Conservation (phyloP, 768 basidiomycete species). For the Favolaschia claudopus region DNA sequence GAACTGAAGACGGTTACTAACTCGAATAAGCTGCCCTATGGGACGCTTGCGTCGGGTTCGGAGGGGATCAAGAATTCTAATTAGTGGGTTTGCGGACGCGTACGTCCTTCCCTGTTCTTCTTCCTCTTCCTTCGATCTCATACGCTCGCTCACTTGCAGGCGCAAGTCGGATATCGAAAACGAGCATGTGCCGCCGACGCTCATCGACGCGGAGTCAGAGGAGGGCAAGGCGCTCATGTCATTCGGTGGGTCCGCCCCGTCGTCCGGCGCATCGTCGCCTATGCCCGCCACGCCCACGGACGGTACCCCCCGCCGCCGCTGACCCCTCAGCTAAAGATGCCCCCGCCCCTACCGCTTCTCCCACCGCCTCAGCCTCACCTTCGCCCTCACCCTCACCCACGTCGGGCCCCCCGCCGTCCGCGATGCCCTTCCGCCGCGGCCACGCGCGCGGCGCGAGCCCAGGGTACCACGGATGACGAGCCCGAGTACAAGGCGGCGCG, state of each 20-base stretch:
- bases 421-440: constrained; percentile 68
- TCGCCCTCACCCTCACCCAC: too few relatives aligned
- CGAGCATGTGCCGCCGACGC: constrained; percentile 93
- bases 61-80: constrained; percentile 96
- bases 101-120: constrained; percentile 51
- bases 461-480: constrained; percentile 96
- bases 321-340: too few relatives aligned
- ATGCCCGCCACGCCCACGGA: constrained; percentile 46
- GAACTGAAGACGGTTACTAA: constrained; percentile 94
- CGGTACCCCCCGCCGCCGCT: too few relatives aligned
- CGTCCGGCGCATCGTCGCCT: constrained; percentile 33
- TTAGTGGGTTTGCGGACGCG: constrained; percentile 95
- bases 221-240: constrained; percentile 73
- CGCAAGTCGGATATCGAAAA: constrained; percentile 99
- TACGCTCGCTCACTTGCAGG: constrained; percentile 46
- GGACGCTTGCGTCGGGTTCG: constrained; percentile 85
- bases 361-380: constrained; percentile 9
- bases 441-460: constrained; percentile 83
- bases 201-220: constrained; percentile 82
- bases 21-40: constrained; percentile 78
- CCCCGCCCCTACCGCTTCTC: too few relatives aligned
- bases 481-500: constrained; percentile 90
- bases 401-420: too few relatives aligned
- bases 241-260: constrained; percentile 60
- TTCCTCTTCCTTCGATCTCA: not conserved